Evolutionary conservation across 2,329 filamentous ascomycete species (phyloP), one percentile per base, ranked within the genome.

Genomic region (Trematosphaeria pertusa): DNA sequence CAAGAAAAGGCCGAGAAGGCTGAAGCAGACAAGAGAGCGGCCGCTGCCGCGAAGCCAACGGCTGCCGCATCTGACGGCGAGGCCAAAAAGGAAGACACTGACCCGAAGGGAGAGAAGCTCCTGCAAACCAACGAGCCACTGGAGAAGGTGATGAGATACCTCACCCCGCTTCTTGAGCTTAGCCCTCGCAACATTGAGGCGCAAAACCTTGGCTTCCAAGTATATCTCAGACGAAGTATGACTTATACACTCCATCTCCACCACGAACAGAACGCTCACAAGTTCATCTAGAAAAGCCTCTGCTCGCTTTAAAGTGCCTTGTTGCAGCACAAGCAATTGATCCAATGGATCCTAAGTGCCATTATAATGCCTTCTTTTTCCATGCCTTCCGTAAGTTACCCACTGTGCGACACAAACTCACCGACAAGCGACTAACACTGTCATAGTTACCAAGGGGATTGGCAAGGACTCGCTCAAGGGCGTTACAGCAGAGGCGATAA

Each of bases 161-260:
- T 99, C 46, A 79, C 74, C 12, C 91, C 89, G 3, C 77, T 99
- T 60, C 80, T 99, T 49, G 87, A 96, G 70, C 87, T 87, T 64
- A 92, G 86, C 64, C 87, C 91, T 2, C 84, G 88, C 75, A 89
- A 86, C 67, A 83, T 96, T 37, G 85, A 94, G 52, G 89, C 84
- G 17, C 94, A 99, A 73, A 81, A 87, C 56, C 84, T 87, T 41
- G 94, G 91, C 4, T 97, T 97, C 62, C 92, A 97, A 75, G 87
- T 99, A 14, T 92, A 90, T 68, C 79, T 95, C 49, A 82, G 91
- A 65, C 82, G 87, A 77, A 86, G 91, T 96, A 83, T 80, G 86
- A 76, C 22, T 46, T 35, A 15, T 26, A 32, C 9, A 11, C 5
- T 17, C 8, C 15, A 1, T 14, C 14, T 5, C 3, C 28, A 11